Percentiles rank a stretch among this genome's conserved stretches.
Conservation (phyloP, 495 filamentous ascomycete genomes). For the Annulohypoxylon bovei region DNA sequence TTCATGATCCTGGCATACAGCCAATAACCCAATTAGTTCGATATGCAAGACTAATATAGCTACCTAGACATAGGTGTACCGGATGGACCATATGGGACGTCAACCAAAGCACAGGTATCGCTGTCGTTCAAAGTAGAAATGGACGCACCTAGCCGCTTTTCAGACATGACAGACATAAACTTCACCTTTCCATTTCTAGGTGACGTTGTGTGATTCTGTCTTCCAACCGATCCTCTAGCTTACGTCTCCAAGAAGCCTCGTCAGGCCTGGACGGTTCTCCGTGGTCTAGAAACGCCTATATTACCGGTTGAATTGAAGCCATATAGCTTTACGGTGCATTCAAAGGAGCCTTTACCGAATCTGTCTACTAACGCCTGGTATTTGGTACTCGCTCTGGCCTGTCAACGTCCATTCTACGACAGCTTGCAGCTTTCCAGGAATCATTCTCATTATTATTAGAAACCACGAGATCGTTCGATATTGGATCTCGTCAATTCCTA, state of each 20-base stretch:
- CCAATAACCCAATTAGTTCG: not conserved
- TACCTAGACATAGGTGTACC: not conserved
- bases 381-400: constrained; percentile 18
- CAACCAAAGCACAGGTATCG: not conserved
- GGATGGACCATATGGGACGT: not conserved
- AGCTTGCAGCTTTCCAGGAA: constrained; percentile 6
- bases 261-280: constrained; percentile 20
- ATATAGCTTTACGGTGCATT: constrained; percentile 22
- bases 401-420: not conserved
- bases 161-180: not conserved
- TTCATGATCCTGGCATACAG: not conserved
- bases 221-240: constrained; percentile 10
- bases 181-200: constrained; percentile 2
- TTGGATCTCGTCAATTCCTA: not conserved
- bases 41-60: not conserved
- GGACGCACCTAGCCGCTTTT: not conserved
- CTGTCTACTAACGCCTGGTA: constrained; percentile 9
- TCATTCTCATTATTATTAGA: constrained; percentile 32
- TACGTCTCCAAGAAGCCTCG: constrained; percentile 18
- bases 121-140: constrained; percentile 3
- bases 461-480: constrained; percentile 26
- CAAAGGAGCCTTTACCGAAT: constrained; percentile 13
- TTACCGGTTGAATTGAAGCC: constrained; percentile 34
- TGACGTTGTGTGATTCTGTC: constrained; percentile 3
- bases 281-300: constrained; percentile 27